Evolutionary conservation across 1,284 basidiomycete species (phyloP), one percentile per base, ranked within the genome.

Genomic region (Rugosomyces carneus): DNA sequence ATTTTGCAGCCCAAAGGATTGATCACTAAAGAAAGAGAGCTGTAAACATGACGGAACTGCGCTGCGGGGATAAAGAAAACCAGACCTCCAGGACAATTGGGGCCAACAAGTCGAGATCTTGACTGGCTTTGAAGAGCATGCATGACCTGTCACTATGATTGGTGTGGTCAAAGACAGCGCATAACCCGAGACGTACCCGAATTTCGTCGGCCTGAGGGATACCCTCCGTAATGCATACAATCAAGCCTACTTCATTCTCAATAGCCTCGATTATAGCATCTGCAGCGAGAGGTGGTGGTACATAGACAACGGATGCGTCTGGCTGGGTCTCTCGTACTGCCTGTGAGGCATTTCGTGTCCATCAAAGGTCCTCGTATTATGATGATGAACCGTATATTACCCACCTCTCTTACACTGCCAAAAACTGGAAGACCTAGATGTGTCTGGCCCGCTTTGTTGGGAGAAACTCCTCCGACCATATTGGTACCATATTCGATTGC

Each of bases 1-100:
- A 99, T 98, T 76, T 99, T 99, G 77, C 96, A 99, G 13, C 95
- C 95, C 47, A 89, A 78, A 21, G 93, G 92, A 63, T 94, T 93
- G 62, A 99, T 98, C 60, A 99, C 85, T 73, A 42, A 16, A 15
- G 42, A 38, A 51, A 3, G 37, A 45, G 11, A n/a, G 29, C 2
- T 13, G 29, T 16, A 54, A 23, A 23, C 65, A 51, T 23, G 21
- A 7, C 3, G 7, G 21, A 23, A 23, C 21, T 23, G 7, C n/a
- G n/a, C n/a, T n/a, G 21, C 7, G 21, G 21, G 21, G 4, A 23
- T 23, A 23, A 23, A 23, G 7, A 23, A 4, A 4, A 23, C 3
- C 21, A 23, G 21, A 67, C 72, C 64, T 65, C 96, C 96, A 3
- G 96, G 96, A 71, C 96, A 99, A 70, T 99, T 99, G 37, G 93